Evolutionary conservation across 345 rosid species (phyloP).

Genomic region (Bruguiera gymnorhiza): DNA sequence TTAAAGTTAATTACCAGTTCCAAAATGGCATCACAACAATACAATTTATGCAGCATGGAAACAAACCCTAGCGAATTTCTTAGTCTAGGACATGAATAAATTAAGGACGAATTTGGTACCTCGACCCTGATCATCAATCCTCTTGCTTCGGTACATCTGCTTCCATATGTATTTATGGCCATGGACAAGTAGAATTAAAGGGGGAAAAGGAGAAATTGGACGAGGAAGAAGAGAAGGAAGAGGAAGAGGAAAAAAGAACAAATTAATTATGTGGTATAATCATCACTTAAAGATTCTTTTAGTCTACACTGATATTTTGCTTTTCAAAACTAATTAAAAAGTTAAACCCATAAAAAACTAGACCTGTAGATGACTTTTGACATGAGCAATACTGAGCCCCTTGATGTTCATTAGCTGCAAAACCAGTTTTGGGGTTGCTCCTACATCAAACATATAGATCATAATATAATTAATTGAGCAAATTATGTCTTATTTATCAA

Average conservation of each 20-base stretch:
- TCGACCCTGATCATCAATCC: slow-evolving; percentile 60
- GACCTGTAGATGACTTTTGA: slow-evolving; percentile 92
- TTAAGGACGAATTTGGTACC: slow-evolving; percentile 28
- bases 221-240: too few species aligned
- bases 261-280: too few species aligned
- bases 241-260: too few species aligned
- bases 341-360: not conserved
- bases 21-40: not conserved
- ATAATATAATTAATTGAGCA: not conserved
- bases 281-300: too few species aligned
- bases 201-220: too few species aligned
- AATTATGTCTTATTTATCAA: too few species aligned
- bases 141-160: slow-evolving; percentile 90
- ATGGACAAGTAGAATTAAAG: too few species aligned
- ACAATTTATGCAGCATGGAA: not conserved
- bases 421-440: slow-evolving; percentile 87
- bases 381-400: slow-evolving; percentile 89
- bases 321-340: not conserved
- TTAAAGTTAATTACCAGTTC: not conserved
- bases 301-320: not conserved
- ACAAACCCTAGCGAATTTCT: not conserved
- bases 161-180: not conserved
- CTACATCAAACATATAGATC: slow-evolving; percentile 27
- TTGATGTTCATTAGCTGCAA: slow-evolving; percentile 77
- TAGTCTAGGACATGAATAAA: not conserved